A percentile compares a stretch with the other conserved stretches of the same genome.
Evolutionary conservation across 2,329 filamentous ascomycete genomes (phyloP).

Genomic region (Ophiocordyceps sinensis): DNA sequence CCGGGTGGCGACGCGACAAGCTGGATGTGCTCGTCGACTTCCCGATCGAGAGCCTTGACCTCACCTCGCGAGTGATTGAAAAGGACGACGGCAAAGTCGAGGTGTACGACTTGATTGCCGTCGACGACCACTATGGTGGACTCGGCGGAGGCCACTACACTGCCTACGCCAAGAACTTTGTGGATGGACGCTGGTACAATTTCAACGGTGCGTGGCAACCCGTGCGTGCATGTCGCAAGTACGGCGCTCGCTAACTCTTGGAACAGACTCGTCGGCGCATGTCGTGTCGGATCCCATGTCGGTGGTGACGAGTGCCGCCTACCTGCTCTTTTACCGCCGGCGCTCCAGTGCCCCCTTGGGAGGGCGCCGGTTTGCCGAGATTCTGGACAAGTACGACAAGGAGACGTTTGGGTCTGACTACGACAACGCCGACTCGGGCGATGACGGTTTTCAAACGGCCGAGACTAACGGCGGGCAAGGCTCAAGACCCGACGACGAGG

Average conservation of each 20-base stretch:
- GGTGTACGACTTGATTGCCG: slow-evolving; percentile 84
- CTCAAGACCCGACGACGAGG: slow-evolving; percentile 13
- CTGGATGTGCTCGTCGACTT: slow-evolving; percentile 85
- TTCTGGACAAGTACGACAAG: slow-evolving; percentile 50
- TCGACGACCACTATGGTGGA: slow-evolving; percentile 91
- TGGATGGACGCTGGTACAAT: slow-evolving; percentile 82
- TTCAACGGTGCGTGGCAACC: slow-evolving; percentile 66
- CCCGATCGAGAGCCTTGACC: slow-evolving; percentile 73
- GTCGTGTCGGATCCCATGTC: slow-evolving; percentile 42
- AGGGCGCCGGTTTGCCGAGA: slow-evolving; percentile 56
- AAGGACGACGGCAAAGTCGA: slow-evolving; percentile 69
- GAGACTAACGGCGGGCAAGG: slow-evolving; percentile 17
- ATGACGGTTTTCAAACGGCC: slow-evolving; percentile 50
- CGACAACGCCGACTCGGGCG: slow-evolving; percentile 46
- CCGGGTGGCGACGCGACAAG: slow-evolving; percentile 73
- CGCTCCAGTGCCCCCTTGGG: slow-evolving; percentile 66
- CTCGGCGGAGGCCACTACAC: slow-evolving; percentile 94
- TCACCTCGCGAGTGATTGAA: slow-evolving; percentile 65
- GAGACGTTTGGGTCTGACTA: slow-evolving; percentile 29
- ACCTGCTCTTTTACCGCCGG: slow-evolving; percentile 90
- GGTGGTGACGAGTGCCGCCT: slow-evolving; percentile 65
- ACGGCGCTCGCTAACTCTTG: not conserved
- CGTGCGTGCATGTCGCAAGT: not conserved
- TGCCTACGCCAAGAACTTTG: slow-evolving; percentile 84
- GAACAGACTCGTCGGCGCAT: slow-evolving; percentile 58